A percentile compares a stretch with the other conserved stretches of the same genome.
Evolutionary conservation across 2,329 filamentous ascomycete species (phyloP).

Genomic region (Pyrenochaeta sp.): DNA sequence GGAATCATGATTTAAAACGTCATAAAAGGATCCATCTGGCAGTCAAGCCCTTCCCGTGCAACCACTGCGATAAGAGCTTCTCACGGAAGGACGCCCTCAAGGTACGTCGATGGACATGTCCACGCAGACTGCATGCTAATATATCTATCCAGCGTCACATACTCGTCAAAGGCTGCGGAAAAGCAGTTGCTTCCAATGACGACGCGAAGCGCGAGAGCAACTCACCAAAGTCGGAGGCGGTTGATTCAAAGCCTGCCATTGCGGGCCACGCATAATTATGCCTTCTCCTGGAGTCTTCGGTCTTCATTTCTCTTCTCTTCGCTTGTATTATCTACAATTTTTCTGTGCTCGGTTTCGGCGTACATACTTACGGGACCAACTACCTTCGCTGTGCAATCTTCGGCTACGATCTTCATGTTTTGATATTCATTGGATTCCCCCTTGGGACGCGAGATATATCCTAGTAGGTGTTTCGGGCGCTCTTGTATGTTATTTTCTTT

Average conservation of each 20-base stretch:
- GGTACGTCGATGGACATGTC: slow-evolving; percentile 63
- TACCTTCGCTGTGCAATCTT: slow-evolving; percentile 38
- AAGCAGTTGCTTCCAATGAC: slow-evolving; percentile 48
- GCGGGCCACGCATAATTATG: slow-evolving; percentile 31
- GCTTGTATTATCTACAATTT: slow-evolving; percentile 47
- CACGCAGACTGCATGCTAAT: slow-evolving; percentile 29
- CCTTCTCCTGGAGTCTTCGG: slow-evolving; percentile 7
- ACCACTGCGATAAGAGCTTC: slow-evolving; percentile 93
- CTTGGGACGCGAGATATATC: slow-evolving; percentile 26
- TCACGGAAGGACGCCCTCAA: slow-evolving; percentile 96
- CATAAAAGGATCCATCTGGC: slow-evolving; percentile 95
- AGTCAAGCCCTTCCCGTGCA: slow-evolving; percentile 94
- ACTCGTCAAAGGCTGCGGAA: slow-evolving; percentile 73
- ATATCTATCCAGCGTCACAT: slow-evolving; percentile 64
- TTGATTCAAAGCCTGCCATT: slow-evolving; percentile 36
- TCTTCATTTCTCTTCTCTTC: slow-evolving; percentile 34
- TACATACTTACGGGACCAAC: slow-evolving; percentile 25
- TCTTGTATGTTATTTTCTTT: slow-evolving; percentile 16
- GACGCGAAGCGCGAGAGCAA: slow-evolving; percentile 46
- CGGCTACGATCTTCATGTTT: slow-evolving; percentile 37
- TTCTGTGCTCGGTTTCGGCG: slow-evolving; percentile 18
- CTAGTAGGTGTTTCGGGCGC: slow-evolving; percentile 25
- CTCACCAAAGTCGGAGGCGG: slow-evolving; percentile 41
- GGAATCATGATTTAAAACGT: slow-evolving; percentile 94
- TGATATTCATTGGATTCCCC: slow-evolving; percentile 29